Conservation (phyloP, 768 basidiomycete species). For the Trametes maxima region DNA sequence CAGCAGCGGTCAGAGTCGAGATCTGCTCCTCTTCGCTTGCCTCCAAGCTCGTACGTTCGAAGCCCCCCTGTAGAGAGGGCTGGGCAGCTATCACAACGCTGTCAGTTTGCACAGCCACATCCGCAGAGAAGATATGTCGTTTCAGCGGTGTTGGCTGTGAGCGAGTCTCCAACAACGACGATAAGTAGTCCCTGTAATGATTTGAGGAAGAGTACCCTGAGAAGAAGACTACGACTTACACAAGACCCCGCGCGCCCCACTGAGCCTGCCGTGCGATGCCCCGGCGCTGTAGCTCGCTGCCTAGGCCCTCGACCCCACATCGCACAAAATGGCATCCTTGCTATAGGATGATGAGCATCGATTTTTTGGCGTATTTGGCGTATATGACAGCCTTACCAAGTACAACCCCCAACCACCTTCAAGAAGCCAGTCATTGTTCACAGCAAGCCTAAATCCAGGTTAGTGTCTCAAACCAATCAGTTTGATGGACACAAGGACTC, state of each 20-base stretch:
- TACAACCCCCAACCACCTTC: slow-evolving; percentile 75
- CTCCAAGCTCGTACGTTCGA: slow-evolving; percentile 38
- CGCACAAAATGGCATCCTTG: slow-evolving; percentile 73
- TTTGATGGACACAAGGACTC: slow-evolving; percentile 19
- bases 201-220: not conserved
- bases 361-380: not conserved
- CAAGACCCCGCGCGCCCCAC: slow-evolving; percentile 75
- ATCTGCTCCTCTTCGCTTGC: slow-evolving; percentile 54
- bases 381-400: slow-evolving; percentile 44
- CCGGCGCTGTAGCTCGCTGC: slow-evolving; percentile 65
- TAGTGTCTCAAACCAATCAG: not conserved
- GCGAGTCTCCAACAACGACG: slow-evolving; percentile 46
- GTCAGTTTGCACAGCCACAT: slow-evolving; percentile 66
- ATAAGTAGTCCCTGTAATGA: slow-evolving; percentile 50
- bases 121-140: slow-evolving; percentile 56
- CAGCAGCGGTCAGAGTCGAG: slow-evolving; percentile 57
- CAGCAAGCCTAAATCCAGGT: slow-evolving; percentile 49
- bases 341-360: slow-evolving; percentile 34
- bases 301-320: slow-evolving; percentile 65
- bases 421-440: slow-evolving; percentile 68
- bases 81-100: slow-evolving; percentile 38
- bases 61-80: slow-evolving; percentile 30
- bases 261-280: slow-evolving; percentile 67
- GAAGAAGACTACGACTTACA: slow-evolving; percentile 43
- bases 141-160: slow-evolving; percentile 50